Evolutionary conservation across 176 grass and related monocot genomes (phyloP), one percentile per base, ranked within the genome.

Genomic region (Luzula sylvatica): DNA sequence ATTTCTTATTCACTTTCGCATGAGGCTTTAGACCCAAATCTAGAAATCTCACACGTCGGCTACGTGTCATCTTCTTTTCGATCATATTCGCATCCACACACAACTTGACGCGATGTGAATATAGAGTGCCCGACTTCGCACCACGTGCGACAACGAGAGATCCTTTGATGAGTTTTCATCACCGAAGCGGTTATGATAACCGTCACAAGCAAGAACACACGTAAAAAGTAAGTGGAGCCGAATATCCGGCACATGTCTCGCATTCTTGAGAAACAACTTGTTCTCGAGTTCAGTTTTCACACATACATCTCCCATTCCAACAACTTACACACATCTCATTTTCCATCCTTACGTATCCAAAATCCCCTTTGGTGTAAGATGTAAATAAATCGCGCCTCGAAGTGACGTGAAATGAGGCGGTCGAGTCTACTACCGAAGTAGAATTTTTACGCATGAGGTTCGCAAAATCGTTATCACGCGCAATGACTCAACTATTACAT

Each of bases 191-290:
- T 24, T 16, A 25, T 20, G 7, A 2, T 23, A 68, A 5, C 35
- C 28, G 4, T 68, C 48, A 28, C 43, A 8, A 30, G 53, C 21
- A 3, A 68, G 28, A 15, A 13, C 26, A 21, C 7, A 0, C 1
- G 3, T 16, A 16, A 6, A 67, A 3, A 68, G 40, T 0, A 68
- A 25, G 21, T 56, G 8, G 4, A 66, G 32, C 2, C 8, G 0
- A 1, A 52, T 18, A 5, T 53, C 3, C 3, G 15, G 11, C 4
- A 66, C 32, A 40, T 53, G 46, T 18, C 26, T 8, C 13, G 52
- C 45, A 65, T 65, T 14, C 13, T 66, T 68, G 32, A 56, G 32
- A 17, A 45, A 9, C 12, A 68, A 46, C 8, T 8, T 46, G 4
- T 4, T 22, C 8, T 15, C 38, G 0, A 56, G 26, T 42, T 23